Evolutionary conservation across 768 basidiomycete genomes (phyloP).

Genomic region (Termitomyces sp.): DNA sequence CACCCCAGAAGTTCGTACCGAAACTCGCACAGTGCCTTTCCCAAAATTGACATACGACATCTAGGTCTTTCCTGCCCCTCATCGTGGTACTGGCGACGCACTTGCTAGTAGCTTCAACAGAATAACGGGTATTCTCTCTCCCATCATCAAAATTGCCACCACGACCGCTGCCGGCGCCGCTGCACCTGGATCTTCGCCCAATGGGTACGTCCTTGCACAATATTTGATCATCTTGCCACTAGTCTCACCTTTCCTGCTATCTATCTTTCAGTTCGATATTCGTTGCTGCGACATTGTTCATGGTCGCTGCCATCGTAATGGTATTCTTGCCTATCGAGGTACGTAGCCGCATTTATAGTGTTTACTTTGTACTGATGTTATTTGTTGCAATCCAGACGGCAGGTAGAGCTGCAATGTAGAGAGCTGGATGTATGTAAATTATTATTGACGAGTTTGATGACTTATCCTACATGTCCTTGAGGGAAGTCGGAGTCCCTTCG

Average conservation of each 20-base stretch:
- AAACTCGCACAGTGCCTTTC: not conserved
- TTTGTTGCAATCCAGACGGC: constrained; percentile 2
- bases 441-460: too few relatives aligned
- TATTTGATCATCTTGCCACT: not conserved
- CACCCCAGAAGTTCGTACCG: constrained; percentile 46
- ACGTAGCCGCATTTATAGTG: not conserved
- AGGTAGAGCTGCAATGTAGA: constrained; percentile 11
- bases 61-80: constrained; percentile 51
- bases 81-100: constrained; percentile 56
- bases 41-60: not conserved
- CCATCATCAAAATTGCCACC: constrained; percentile 48
- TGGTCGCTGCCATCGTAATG: constrained; percentile 39
- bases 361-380: not conserved
- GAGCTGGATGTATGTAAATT: not conserved
- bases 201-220: constrained; percentile 41
- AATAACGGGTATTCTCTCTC: constrained; percentile 45
- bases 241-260: not conserved
- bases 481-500: too few relatives aligned
- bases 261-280: constrained; percentile 39
- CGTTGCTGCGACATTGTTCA: constrained; percentile 45
- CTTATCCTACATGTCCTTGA: too few relatives aligned
- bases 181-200: constrained; percentile 20
- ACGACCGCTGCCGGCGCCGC: constrained; percentile 8
- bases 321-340: constrained; percentile 34
- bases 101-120: constrained; percentile 48